Conservation (phyloP, 1,139 yeast species). For the Candida mesenterica region DNA sequence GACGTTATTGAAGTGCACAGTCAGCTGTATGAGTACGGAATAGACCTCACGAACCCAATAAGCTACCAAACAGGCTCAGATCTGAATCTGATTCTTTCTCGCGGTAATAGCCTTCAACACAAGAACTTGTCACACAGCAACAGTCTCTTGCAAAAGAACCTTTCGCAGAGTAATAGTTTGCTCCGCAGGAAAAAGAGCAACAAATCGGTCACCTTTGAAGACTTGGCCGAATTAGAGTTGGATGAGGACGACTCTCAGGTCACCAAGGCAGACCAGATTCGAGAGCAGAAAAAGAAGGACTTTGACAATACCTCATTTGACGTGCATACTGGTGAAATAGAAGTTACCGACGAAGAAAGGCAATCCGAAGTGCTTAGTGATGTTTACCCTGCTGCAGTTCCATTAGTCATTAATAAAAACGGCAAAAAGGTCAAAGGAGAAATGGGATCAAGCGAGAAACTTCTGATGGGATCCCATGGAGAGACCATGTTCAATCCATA, state of each 20-base stretch:
- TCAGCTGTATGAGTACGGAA: conserved; percentile 1
- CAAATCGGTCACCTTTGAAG: conserved; percentile 44
- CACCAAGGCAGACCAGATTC: conserved; percentile 10
- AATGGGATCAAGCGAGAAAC: conserved; percentile 10
- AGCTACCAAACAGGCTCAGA: conserved; percentile 11
- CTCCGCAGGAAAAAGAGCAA: conserved; percentile 10
- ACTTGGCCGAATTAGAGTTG: conserved; percentile 27
- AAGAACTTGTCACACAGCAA: neutral
- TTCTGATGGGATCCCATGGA: no score
- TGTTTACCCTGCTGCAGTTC: conserved; percentile 36
- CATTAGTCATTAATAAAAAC: conserved; percentile 33
- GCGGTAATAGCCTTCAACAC: conserved; percentile 7
- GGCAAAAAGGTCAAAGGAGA: conserved; percentile 14
- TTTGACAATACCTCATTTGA: conserved; percentile 22
- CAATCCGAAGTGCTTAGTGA: conserved; percentile 46
- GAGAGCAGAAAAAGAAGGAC: conserved; percentile 16
- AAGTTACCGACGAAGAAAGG: conserved; percentile 24
- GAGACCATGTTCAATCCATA: no score
- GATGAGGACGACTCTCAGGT: conserved; percentile 20
- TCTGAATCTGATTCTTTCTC: conserved; percentile 6
- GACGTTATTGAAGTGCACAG: conserved; percentile 5
- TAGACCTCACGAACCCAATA: conserved; percentile 16
- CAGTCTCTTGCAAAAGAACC: no score
- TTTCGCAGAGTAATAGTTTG: conserved; percentile 13
- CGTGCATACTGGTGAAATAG: conserved; percentile 23